Evolutionary conservation across 2,329 filamentous ascomycete genomes (phyloP).

Genomic region (Calcarisporium arbuscula): DNA sequence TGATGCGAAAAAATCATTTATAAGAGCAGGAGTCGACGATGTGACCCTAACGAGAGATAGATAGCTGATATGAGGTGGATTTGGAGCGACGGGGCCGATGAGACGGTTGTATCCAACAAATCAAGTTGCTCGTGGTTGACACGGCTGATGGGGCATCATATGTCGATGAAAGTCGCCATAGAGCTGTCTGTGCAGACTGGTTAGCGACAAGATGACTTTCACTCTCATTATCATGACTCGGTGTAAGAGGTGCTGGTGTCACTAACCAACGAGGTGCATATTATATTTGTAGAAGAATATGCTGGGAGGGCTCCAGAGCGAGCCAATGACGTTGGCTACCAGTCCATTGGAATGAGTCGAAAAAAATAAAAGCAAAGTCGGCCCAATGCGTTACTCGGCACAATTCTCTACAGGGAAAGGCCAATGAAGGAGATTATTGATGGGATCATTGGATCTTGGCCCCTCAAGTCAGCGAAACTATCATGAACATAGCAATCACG

Average conservation of each 20-base stretch:
- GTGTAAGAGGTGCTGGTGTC: no score
- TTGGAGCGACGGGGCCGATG: no score
- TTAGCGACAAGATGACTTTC: conserved; percentile 5
- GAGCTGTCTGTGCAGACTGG: conserved; percentile 5
- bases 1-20: no score
- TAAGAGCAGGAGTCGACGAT: no score
- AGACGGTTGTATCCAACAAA: no score
- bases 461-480: conserved; percentile 16
- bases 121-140: no score
- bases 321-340: conserved; percentile 4
- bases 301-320: conserved; percentile 4
- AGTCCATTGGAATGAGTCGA: conserved; percentile 4
- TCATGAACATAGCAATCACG: conserved; percentile 15
- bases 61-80: no score
- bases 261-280: conserved; percentile 11
- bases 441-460: conserved; percentile 15
- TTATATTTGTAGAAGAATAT: conserved; percentile 5
- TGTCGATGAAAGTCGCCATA: conserved; percentile 2
- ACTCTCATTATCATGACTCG: conserved; percentile 4
- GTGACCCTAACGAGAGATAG: no score
- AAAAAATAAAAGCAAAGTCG: conserved; percentile 3
- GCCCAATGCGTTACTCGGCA: conserved; percentile 10
- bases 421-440: conserved; percentile 16
- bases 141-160: no score
- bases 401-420: conserved; percentile 14